These are phyloP conservation scores for Apiospora rasikravindrae DNA, from an alignment of 2,329 filamentous ascomycete genomes.

Conservation along the genomic window DNA sequence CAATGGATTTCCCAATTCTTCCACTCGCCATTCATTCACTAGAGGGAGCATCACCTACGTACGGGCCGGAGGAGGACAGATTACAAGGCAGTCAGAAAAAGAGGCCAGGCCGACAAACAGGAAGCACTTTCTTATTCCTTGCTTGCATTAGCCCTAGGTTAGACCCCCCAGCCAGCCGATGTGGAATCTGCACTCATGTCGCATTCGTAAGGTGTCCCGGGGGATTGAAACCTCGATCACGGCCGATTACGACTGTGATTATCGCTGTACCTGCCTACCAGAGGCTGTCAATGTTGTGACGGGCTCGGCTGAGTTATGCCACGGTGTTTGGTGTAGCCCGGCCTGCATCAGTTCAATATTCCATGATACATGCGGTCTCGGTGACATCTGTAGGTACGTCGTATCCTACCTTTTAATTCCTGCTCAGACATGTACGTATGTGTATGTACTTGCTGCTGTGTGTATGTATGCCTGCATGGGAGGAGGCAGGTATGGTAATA, in stretches of 20 bases:
- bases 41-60: not conserved
- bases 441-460: not conserved
- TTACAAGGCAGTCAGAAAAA: not conserved
- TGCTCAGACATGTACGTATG: not conserved
- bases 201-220: not conserved
- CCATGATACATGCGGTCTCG: not conserved
- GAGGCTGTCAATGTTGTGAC: not conserved
- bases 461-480: not conserved
- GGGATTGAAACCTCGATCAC: conserved; percentile 9
- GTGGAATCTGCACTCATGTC: conserved; percentile 8
- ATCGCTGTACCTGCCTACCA: not conserved
- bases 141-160: not conserved
- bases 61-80: not conserved
- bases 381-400: conserved; percentile 5
- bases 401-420: not conserved
- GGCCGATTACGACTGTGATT: conserved; percentile 1
- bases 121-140: not conserved
- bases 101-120: not conserved
- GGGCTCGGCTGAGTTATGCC: conserved; percentile 7
- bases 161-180: not conserved
- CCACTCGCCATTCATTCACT: not conserved
- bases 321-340: conserved; percentile 1
- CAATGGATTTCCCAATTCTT: conserved; percentile 11
- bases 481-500: conserved; percentile 8
- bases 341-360: conserved; percentile 10